Evolutionary conservation across 768 basidiomycete species (phyloP), one percentile per base, ranked within the genome.

Genomic region (Hericium rajendrae): DNA sequence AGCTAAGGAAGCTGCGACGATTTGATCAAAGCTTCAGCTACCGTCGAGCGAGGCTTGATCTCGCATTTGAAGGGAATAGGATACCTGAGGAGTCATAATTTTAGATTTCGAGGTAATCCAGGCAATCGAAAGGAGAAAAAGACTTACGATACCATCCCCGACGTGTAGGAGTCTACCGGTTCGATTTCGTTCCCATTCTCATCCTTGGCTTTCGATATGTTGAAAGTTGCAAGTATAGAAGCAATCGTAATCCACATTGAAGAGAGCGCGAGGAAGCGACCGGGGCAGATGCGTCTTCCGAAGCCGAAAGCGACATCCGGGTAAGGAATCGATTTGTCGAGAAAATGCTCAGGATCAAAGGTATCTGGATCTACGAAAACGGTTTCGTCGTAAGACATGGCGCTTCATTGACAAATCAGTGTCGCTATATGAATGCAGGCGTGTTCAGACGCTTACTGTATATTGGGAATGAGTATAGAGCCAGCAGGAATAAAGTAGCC

Each of bases 281-380:
- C 63, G 15, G 63, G 63, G 22, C 63, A 64, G 11, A 64, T 5
- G n/a, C 43, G 16, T 9, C 43, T 46, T 8, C 43, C 43, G 13
- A n/a, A 46, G n/a, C 63, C 63, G 53, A 64, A 64, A 1, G 63
- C 62, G 6, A 46, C 12, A 16, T 46, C n/a, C 16, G 43, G 43
- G 4, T 57, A 56, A 10, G 56, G 32, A 3, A 20, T 37, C 9
- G 54, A 9, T 22, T 55, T 50, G 20, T 61, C 53, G 11, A 53
- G 49, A 5, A 67, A 71, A 16, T 68, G 68, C 20, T 70, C 69
- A 15, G 70, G 70, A 5, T 60, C 57, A 57, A 71, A 71, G 28
- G 52, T 55, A 40, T 61, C 65, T 3, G 70, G 64, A 15, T 71
- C 68, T 1, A 62, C 55, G 53, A 65, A 71, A 6, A 64, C 53